Conservation (phyloP, 2,329 filamentous ascomycete species). For the Xylariaceae sp. region DNA sequence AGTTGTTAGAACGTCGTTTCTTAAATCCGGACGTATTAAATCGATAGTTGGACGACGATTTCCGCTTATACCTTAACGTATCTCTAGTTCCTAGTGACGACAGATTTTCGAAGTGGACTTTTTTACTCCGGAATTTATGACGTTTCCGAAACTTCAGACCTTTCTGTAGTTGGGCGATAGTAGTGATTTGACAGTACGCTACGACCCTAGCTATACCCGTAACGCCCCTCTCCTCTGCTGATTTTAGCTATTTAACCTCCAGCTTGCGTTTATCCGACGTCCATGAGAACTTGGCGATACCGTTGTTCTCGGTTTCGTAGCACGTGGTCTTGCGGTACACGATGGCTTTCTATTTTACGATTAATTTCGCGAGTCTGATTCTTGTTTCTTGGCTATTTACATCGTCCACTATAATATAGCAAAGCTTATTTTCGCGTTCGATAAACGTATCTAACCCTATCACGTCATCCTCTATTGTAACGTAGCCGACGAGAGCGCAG, state of each 20-base stretch:
- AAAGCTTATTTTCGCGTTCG: background rate
- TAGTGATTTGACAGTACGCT: slow-evolving; percentile 7
- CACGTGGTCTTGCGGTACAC: slow-evolving; percentile 12
- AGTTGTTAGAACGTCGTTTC: slow-evolving; percentile 2
- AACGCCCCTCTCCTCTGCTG: background rate
- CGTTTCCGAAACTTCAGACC: too few species aligned
- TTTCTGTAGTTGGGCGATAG: slow-evolving; percentile 4
- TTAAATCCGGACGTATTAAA: slow-evolving; percentile 5
- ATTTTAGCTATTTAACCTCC: slow-evolving; percentile 8
- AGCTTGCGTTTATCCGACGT: slow-evolving; percentile 2
- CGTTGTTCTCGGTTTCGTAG: slow-evolving; percentile 2
- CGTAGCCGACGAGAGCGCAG: too few species aligned
- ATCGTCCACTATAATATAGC: background rate
- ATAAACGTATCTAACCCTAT: background rate
- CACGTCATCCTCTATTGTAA: too few species aligned
- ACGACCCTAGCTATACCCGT: slow-evolving; percentile 5
- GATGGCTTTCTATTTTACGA: slow-evolving; percentile 7
- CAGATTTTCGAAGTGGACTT: slow-evolving; percentile 2
- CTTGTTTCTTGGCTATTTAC: slow-evolving; percentile 3
- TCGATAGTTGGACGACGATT: too few species aligned
- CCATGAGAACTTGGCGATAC: too few species aligned
- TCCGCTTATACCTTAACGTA: too few species aligned
- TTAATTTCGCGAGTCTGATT: background rate
- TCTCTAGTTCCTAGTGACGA: too few species aligned
- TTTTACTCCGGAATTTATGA: slow-evolving; percentile 2